phyloP scores from a whole-genome alignment of 1,139 yeast genomes.

The Pneumocystis murina region DNA sequence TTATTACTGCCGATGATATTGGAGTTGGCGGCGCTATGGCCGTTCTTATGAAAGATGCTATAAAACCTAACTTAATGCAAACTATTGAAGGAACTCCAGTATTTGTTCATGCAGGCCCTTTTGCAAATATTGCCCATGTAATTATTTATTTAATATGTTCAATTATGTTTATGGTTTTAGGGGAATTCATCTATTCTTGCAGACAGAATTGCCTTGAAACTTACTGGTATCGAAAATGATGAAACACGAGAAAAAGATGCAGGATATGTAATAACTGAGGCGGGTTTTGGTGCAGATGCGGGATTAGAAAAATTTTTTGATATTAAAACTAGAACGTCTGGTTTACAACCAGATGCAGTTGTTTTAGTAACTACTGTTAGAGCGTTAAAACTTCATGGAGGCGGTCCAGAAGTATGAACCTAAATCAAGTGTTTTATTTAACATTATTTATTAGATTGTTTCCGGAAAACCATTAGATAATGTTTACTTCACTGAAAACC shows the following conservation, averaged over 20 bases:
- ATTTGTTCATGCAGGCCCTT: conserved; percentile 96
- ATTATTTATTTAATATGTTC: conserved; percentile 28
- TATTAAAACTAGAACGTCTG: conserved; percentile 90
- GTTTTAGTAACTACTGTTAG: conserved; percentile 95
- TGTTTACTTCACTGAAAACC: conserved; percentile 73
- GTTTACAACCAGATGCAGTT: conserved; percentile 78
- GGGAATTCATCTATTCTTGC: conserved; percentile 56
- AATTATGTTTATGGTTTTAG: conserved; percentile 23
- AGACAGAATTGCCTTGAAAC: conserved; percentile 85
- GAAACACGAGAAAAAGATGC: conserved; percentile 45
- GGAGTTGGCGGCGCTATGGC: conserved; percentile 97
- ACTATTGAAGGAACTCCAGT: conserved; percentile 97
- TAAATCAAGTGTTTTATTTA: not conserved
- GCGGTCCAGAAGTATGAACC: conserved; percentile 65
- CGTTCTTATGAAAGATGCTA: conserved; percentile 89
- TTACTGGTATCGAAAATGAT: conserved; percentile 58
- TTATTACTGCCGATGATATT: conserved; percentile 88
- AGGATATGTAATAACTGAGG: conserved; percentile 92
- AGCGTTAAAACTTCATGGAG: conserved; percentile 95
- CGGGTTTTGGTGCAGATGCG: conserved; percentile 98
- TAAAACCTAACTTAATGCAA: conserved; percentile 96
- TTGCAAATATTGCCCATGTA: conserved; percentile 94
- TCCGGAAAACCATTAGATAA: conserved; percentile 86
- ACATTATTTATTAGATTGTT: conserved; percentile 29
- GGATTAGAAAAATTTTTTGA: conserved; percentile 97